phyloP scores from a whole-genome alignment of 257 asterid species.

The Solanum pinnatisectum region DNA sequence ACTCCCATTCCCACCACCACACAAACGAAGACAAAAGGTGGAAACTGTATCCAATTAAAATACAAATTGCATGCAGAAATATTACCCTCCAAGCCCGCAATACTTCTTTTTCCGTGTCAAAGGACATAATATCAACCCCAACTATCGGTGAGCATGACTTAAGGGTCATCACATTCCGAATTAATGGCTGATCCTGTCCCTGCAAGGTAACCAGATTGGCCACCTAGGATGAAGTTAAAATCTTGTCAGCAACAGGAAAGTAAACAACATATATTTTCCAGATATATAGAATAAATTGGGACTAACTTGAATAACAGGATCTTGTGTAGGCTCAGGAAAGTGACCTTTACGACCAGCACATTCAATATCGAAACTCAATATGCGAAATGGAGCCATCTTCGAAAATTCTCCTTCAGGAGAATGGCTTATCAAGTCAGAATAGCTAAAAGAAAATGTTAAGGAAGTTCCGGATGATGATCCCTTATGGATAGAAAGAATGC shows the following conservation, averaged over 20 bases:
- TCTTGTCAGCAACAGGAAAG: slow-evolving; percentile 12
- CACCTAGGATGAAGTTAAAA: slow-evolving; percentile 38
- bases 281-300: neutral
- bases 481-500: neutral
- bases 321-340: slow-evolving; percentile 95
- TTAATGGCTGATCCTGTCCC: slow-evolving; percentile 87
- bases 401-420: slow-evolving; percentile 90
- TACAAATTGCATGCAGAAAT: neutral
- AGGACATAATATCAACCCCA: slow-evolving; percentile 97
- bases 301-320: slow-evolving; percentile 94
- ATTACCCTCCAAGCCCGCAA: slow-evolving; percentile 97
- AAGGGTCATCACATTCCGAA: slow-evolving; percentile 95
- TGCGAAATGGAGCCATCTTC: slow-evolving; percentile 98
- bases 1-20: neutral
- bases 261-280: neutral
- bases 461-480: slow-evolving; percentile 8
- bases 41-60: neutral
- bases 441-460: slow-evolving; percentile 41
- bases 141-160: slow-evolving; percentile 94
- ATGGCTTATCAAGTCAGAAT: slow-evolving; percentile 82
- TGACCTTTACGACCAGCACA: slow-evolving; percentile 98
- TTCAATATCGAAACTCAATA: slow-evolving; percentile 95
- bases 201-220: slow-evolving; percentile 92
- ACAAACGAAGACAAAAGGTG: neutral
- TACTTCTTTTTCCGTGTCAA: slow-evolving; percentile 85